Evolutionary conservation across 108 stramenopile species (phyloP).

Genomic region (Conticribra guillardii): DNA sequence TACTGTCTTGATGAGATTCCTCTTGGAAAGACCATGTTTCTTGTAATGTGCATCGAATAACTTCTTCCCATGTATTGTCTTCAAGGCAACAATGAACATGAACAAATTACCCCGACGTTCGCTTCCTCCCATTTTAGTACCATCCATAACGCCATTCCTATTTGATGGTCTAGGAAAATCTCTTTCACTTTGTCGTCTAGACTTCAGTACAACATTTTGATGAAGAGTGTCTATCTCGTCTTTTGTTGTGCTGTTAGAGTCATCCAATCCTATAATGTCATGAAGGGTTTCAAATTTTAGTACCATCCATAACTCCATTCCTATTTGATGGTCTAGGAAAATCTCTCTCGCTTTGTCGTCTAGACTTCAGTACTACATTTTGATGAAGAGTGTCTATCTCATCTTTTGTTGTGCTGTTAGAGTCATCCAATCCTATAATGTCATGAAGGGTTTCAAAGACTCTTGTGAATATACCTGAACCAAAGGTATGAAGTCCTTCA

Average conservation of each 20-base stretch:
- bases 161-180: not conserved
- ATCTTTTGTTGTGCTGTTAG: not conserved
- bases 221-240: not conserved
- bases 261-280: not conserved
- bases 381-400: not conserved
- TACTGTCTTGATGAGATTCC: not conserved
- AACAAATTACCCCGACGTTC: not conserved
- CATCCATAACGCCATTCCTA: not conserved
- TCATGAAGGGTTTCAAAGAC: not conserved
- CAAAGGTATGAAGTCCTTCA: slow-evolving; percentile 4
- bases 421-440: not conserved
- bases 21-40: not conserved
- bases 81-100: not conserved
- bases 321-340: not conserved
- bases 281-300: not conserved
- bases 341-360: not conserved
- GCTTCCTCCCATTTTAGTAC: not conserved
- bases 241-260: not conserved
- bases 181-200: not conserved
- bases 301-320: not conserved
- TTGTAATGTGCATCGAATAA: not conserved
- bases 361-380: not conserved
- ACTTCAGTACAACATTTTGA: not conserved
- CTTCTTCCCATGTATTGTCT: not conserved
- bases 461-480: not conserved